These are phyloP conservation scores for Penicillium concentricum DNA, from an alignment of 2,329 filamentous ascomycete genomes.

Conservation along the genomic window DNA sequence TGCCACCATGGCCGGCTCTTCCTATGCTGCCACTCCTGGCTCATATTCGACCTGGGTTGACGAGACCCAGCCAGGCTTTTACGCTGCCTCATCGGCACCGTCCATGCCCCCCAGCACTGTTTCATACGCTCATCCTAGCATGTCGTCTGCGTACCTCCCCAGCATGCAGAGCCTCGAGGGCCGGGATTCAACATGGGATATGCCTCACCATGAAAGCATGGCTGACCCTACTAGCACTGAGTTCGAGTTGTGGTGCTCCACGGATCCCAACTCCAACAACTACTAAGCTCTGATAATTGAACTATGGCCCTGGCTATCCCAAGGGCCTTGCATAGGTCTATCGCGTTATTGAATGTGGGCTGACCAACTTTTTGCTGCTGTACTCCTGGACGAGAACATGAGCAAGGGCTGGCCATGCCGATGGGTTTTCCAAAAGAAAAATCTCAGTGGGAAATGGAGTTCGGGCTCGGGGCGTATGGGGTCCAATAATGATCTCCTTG, in stretches of 20 bases:
- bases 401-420: constrained; percentile 6
- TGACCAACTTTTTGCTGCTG: background rate
- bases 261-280: constrained; percentile 1
- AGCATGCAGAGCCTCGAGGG: constrained; percentile 10
- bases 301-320: background rate
- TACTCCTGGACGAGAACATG: background rate
- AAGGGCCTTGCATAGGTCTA: background rate
- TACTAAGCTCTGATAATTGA: background rate
- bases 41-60: constrained; percentile 13
- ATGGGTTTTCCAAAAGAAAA: constrained; percentile 9
- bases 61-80: background rate
- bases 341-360: background rate
- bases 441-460: constrained; percentile 5
- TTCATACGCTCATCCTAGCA: constrained; percentile 4
- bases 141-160: background rate
- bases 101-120: constrained; percentile 9
- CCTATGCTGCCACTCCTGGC: background rate
- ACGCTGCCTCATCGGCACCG: background rate
- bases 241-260: constrained; percentile 10
- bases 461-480: background rate
- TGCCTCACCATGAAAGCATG: constrained; percentile 2
- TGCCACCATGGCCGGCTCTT: constrained; percentile 3
- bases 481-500: background rate
- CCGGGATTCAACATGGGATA: constrained; percentile 13
- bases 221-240: constrained; percentile 2